These are phyloP conservation scores for Amborella trichopoda DNA, from an alignment of 164 flowering plant genomes.

Conservation along the genomic window DNA sequence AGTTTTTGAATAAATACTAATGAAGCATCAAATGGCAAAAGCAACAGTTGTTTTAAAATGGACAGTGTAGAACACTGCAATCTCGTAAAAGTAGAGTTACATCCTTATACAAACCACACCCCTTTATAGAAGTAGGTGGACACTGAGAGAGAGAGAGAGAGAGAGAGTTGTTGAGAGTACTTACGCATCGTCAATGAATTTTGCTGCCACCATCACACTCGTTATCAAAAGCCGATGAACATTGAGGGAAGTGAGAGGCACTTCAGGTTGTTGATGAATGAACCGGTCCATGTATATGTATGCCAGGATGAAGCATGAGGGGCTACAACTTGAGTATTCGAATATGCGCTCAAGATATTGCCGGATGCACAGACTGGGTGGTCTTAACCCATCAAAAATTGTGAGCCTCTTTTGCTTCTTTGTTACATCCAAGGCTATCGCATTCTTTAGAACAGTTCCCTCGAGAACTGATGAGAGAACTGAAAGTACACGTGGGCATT, in stretches of 20 bases:
- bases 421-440: constrained; percentile 27
- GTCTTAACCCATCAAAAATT: constrained; percentile 61
- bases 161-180: too few relatives aligned
- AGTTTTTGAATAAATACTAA: too few relatives aligned
- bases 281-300: constrained; percentile 62
- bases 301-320: constrained; percentile 78
- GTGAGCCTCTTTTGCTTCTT: constrained; percentile 40
- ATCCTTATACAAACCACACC: too few relatives aligned
- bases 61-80: too few relatives aligned
- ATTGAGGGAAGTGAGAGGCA: constrained; percentile 54
- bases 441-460: constrained; percentile 48
- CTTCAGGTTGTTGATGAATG: constrained; percentile 22
- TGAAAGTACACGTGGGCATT: constrained; percentile 40
- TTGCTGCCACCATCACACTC: constrained; percentile 71
- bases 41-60: too few relatives aligned
- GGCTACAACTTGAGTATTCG: constrained; percentile 79
- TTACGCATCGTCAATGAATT: constrained; percentile 81
- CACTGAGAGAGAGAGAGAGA: too few relatives aligned
- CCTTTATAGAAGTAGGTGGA: too few relatives aligned
- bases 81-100: too few relatives aligned
- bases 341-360: constrained; percentile 73
- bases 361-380: constrained; percentile 48
- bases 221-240: constrained; percentile 84
- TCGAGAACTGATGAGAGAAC: constrained; percentile 49
- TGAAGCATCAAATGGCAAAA: too few relatives aligned